Base-by-base conservation (phyloP, 176 grass and related monocot species). In the Triticum turgidum region DNA sequence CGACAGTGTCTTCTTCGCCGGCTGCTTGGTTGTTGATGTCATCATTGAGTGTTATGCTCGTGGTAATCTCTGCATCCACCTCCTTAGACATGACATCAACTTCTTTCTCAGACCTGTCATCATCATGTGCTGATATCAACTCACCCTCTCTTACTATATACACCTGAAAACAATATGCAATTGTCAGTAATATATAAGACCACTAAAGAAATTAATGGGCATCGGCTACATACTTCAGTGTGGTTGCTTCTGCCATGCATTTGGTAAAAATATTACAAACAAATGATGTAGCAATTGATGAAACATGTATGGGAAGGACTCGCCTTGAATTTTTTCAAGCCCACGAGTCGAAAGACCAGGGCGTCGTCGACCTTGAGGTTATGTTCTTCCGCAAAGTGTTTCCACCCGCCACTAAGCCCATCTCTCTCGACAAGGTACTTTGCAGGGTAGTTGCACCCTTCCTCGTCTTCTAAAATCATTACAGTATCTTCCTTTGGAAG, bases 381-480 rank as follows among this genome's bases (percentile, higher is more conserved):
- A 72, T 90, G 84, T 0, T 80, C 11, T 15, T 74, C 14, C 5
- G 67, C 56, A 20, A 90, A 90, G 59, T 80, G 42, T 20, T 41
- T 65, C 89, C 89, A 90, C 13, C 84, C 74, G n/a, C 30, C 84
- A 73, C 89, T 87, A 10, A 90, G 89, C 37, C 74, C 89, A 42
- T 78, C 74, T 58, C 65, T 90, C 9, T 1, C 0, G n/a, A 42
- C 80, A 44, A 73, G 34, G 83, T 80, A 90, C 1, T 1, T 38
- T 2, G 74, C 42, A 9, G 18, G 3, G 59, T 47, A 44, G 5
- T 17, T 79, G 11, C 11, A 2, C n/a, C 80, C 85, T 47, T 79
- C 54, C 74, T 84, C 75, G 80, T 87, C 89, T 84, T 90, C 75
- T 25, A 90, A 49, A 29, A 44, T 27, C 42, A 90, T 83, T 1